These are phyloP conservation scores for Saccharum spontaneum DNA, from an alignment of 176 grass and related monocot species.

Conservation along the genomic window DNA sequence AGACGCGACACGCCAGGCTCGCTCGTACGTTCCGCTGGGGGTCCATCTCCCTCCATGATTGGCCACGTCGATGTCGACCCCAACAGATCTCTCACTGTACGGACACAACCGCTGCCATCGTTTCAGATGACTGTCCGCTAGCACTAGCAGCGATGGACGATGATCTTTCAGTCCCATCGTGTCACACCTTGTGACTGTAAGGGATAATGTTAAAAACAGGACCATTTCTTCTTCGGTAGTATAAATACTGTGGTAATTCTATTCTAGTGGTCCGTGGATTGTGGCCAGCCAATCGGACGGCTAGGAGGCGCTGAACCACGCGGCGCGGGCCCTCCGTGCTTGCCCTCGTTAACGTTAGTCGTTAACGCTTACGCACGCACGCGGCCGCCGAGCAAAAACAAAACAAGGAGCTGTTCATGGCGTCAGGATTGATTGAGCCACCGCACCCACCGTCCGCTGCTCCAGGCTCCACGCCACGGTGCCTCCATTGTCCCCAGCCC, in stretches of 20 bases:
- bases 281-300: conserved; percentile 5
- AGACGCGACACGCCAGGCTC: background rate
- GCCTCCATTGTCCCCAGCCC: background rate
- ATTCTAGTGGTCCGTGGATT: background rate
- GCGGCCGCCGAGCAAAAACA: background rate
- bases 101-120: background rate
- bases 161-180: background rate
- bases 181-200: background rate
- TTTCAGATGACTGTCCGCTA: background rate
- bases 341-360: background rate
- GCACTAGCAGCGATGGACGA: background rate
- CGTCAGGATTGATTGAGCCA: conserved; percentile 7
- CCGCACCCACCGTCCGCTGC: background rate
- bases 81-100: background rate
- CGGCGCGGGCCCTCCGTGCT: background rate
- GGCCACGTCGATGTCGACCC: background rate
- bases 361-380: background rate
- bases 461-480: background rate
- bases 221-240: background rate
- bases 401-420: background rate
- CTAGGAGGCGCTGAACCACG: conserved; percentile 17
- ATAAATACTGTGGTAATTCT: background rate
- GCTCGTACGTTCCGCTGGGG: background rate
- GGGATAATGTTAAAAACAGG: background rate
- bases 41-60: background rate